Base-by-base conservation (phyloP, 768 basidiomycete species). In the Calocera viscosa region DNA sequence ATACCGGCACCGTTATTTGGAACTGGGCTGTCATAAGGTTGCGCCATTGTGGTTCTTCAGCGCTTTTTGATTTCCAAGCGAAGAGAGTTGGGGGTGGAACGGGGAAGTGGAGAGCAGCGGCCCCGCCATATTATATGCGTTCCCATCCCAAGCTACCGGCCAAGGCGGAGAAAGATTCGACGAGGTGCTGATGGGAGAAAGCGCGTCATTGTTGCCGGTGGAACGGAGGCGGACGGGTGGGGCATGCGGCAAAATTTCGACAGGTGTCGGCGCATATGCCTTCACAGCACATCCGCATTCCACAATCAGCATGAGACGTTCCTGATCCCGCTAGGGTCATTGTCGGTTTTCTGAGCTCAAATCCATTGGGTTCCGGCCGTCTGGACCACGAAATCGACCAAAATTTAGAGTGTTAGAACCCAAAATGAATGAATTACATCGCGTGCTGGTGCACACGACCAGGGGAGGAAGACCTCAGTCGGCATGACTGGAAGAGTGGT, bases 191-290 rank as follows among this genome's bases (percentile, higher is more conserved):
- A 26, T 60, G 26, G 30, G 30, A 32, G 16, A 32, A 60, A 7
- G 7, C 7, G 14, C 53, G 53, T 60, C 53, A 60, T 60, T 60
- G 53, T 60, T 60, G 53, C 53, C 53, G 53, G 30, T 12, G 14
- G 14, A 2, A 19, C 53, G 53, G 53, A 60, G 26, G 5, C 53
- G 26, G 14, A 60, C 53, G 53, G 53, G 53, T 60, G 53, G 53
- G 53, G 53, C 53, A 26, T 32, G 53, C 53, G 5, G 22, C 53
- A 32, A 60, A 60, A 60, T 28, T 60, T 32, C 53, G 53, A 60
- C 53, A 49, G 49, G 26, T 60, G 11, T 60, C 30, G 26, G 30
- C 30, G 24, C 19, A 26, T 32, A 32, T 32, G 53, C 5, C 11
- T 32, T 16, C 2, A 12, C 30, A 26, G 53, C 53, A 60, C 30